These are phyloP conservation scores for Huntiella savannae DNA, from an alignment of 2,329 filamentous ascomycete species.

Conservation along the genomic window DNA sequence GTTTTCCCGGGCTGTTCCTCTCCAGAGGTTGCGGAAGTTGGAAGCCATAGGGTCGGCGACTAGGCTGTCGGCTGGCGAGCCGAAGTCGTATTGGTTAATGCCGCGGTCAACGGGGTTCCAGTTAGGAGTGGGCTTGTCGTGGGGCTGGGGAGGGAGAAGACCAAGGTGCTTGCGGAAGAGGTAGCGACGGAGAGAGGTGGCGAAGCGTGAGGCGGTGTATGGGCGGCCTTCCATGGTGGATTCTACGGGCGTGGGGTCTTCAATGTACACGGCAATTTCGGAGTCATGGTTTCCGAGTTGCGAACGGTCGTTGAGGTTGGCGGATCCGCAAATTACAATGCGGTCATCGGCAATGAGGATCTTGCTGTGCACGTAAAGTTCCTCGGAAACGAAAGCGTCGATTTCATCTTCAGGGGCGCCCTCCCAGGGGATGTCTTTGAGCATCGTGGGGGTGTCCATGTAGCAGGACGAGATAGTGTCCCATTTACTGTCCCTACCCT, in stretches of 20 bases:
- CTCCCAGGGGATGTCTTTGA: conserved; percentile 38
- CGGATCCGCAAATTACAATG: conserved; percentile 60
- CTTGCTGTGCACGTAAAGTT: conserved; percentile 47
- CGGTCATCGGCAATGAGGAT: conserved; percentile 66
- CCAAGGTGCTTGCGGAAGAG: conserved; percentile 88
- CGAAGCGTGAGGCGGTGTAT: conserved; percentile 56
- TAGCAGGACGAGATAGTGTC: conserved; percentile 66
- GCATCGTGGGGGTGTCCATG: conserved; percentile 58
- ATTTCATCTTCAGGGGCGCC: conserved; percentile 37
- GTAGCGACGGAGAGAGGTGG: conserved; percentile 61
- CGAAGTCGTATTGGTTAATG: conserved; percentile 57
- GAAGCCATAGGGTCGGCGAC: conserved; percentile 57
- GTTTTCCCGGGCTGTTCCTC: conserved; percentile 51
- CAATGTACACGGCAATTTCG: conserved; percentile 77
- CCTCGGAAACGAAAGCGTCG: conserved; percentile 41
- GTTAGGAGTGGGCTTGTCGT: conserved; percentile 50
- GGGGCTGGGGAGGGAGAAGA: conserved; percentile 54
- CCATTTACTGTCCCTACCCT: conserved; percentile 22
- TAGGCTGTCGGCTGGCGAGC: conserved; percentile 42
- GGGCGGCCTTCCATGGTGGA: conserved; percentile 54
- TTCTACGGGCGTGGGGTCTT: conserved; percentile 53
- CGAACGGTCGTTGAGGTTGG: conserved; percentile 41
- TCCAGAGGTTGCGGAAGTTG: conserved; percentile 55
- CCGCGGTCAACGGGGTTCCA: conserved; percentile 54
- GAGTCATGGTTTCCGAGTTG: conserved; percentile 73